A percentile compares a stretch with the other conserved stretches of the same genome.
Evolutionary conservation across 148 eudicot species (phyloP).

Genomic region (Spergularia marina): DNA sequence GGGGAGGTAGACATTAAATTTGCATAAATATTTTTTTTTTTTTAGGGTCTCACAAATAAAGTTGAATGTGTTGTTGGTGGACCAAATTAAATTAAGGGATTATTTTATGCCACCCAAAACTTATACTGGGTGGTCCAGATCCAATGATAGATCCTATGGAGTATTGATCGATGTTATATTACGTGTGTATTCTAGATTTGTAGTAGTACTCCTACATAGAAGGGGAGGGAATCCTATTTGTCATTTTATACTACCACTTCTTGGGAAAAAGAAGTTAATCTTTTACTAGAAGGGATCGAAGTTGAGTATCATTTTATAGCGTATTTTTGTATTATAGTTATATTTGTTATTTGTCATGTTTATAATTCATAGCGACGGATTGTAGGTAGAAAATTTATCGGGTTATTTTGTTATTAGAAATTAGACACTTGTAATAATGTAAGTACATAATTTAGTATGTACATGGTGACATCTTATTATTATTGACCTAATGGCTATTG

Average conservation of each 20-base stretch:
- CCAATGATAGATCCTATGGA: conserved; percentile 17
- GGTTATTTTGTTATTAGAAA: too few relatives aligned
- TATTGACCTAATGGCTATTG: background rate
- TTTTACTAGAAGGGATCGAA: too few relatives aligned
- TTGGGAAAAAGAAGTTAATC: background rate
- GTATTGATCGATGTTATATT: conserved; percentile 1
- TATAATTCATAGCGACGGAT: too few relatives aligned
- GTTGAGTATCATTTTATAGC: background rate
- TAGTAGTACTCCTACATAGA: background rate
- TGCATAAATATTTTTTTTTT: background rate
- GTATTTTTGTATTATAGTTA: too few relatives aligned
- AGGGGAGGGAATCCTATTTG: background rate
- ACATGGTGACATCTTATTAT: too few relatives aligned
- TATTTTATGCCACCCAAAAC: conserved; percentile 18
- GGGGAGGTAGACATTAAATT: background rate
- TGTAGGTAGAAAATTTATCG: too few relatives aligned
- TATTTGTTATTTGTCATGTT: too few relatives aligned
- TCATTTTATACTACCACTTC: background rate
- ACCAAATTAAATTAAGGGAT: conserved; percentile 7
- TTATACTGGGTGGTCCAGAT: conserved; percentile 21
- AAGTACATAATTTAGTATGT: too few relatives aligned
- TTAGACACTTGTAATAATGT: too few relatives aligned
- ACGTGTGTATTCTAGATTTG: conserved; percentile 12
- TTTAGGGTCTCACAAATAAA: background rate
- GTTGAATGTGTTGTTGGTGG: conserved; percentile 20